Base-by-base conservation (phyloP, 371 early-diverging fungal genomes). In the Mucor sp. region DNA sequence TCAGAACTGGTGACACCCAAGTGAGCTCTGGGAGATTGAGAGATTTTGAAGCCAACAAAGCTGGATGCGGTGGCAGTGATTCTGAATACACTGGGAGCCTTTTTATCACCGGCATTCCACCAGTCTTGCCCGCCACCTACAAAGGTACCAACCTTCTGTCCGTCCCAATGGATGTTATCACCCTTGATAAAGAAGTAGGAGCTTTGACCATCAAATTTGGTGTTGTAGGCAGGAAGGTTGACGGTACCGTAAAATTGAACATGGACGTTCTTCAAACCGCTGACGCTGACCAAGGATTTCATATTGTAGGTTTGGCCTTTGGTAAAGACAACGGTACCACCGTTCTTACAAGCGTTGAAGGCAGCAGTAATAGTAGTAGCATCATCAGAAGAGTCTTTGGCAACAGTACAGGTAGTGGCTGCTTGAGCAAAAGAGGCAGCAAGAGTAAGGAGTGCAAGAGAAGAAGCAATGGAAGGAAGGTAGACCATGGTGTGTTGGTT, bases 41-140 rank as follows among this genome's bases (percentile, higher is more conserved):
- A 48, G 30, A 78, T 75, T 11, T 63, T 67, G 65, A 78, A 78
- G 14, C 71, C 64, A 47, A 71, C 69, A 50, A 78, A 78, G 25
- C 62, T 61, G 17, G 78, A 78, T 60, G 67, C 66, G 25, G 67
- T 70, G 11, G 69, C 75, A 43, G 67, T 69, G n/a, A 73, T 73
- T 55, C 70, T 67, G 50, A 78, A 67, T 14, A 78, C 70, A 37
- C 71, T 73, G 44, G 78, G 78, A 6, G 78, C 78, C 2, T 66
- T 75, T 1, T 63, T 73, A 33, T 75, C 64, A 21, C 64, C 55
- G 17, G 70, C 72, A 56, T 78, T 70, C 65, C 65, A 78, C 78
- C 78, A 78, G 8, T 61, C 70, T 62, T 78, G 78, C 27, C 77
- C 77, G 41, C 71, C 69, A 50, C 78, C 78, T 25, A 69, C 67